Conservation (phyloP, 2,329 filamentous ascomycete species). For the Apiospora kogelbergensis region DNA sequence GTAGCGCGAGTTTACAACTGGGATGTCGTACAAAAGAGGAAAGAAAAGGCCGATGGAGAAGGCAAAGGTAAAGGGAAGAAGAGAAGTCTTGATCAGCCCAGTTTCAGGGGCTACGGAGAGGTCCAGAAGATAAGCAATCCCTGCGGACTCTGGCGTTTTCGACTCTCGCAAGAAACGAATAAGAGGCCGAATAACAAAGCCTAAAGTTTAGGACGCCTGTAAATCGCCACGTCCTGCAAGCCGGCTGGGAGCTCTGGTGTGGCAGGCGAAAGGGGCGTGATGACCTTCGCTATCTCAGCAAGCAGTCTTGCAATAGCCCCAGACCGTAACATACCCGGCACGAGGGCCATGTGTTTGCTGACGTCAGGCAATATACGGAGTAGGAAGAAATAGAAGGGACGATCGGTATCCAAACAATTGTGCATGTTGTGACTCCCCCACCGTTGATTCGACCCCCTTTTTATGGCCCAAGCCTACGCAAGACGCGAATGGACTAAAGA, state of each 20-base stretch:
- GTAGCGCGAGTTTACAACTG: conserved; percentile 98
- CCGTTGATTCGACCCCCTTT: not conserved
- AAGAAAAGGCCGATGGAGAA: conserved; percentile 74
- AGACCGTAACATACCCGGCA: not conserved
- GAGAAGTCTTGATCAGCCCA: conserved; percentile 20
- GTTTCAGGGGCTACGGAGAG: not conserved
- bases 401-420: not conserved
- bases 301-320: not conserved
- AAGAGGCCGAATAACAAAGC: not conserved
- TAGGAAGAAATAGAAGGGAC: not conserved
- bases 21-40: conserved; percentile 94
- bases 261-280: not conserved
- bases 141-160: not conserved
- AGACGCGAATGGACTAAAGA: not conserved
- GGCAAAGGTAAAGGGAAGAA: conserved; percentile 37
- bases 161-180: not conserved
- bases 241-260: not conserved
- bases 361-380: not conserved
- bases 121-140: not conserved
- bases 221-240: not conserved
- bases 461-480: not conserved
- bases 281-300: not conserved
- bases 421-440: not conserved
- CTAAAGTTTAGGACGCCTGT: not conserved
- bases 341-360: not conserved